Percentiles rank a stretch among this genome's conserved stretches.
Evolutionary conservation across 257 asterid species (phyloP).

Genomic region (Penstemon eatonii): DNA sequence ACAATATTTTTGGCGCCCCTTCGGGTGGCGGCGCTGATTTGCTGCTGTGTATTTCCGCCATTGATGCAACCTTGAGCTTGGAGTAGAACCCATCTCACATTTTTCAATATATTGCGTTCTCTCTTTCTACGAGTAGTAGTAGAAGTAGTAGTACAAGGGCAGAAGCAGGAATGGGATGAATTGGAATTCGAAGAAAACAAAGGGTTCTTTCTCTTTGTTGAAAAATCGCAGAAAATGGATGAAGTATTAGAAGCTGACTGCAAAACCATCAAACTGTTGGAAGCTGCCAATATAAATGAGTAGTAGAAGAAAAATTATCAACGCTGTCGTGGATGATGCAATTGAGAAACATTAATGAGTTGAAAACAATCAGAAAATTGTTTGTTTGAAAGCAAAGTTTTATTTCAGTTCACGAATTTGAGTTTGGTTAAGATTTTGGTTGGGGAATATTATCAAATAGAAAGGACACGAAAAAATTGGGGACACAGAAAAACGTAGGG

Average conservation of each 20-base stretch:
- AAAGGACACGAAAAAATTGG: constrained; percentile 21
- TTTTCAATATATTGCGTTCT: constrained; percentile 12
- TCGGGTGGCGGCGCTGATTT: constrained; percentile 40
- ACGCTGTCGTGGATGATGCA: no score
- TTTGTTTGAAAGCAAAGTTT: not conserved
- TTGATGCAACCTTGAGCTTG: constrained; percentile 47
- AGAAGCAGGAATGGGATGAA: constrained; percentile 36
- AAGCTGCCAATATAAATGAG: constrained; percentile 26
- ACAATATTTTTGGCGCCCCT: constrained; percentile 52
- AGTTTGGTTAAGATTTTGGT: constrained; percentile 21
- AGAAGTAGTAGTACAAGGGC: constrained; percentile 34
- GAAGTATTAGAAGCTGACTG: constrained; percentile 39
- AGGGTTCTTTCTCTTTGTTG: constrained; percentile 33
- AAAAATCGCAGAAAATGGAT: constrained; percentile 38
- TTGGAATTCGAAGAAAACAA: constrained; percentile 32
- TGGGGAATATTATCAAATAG: constrained; percentile 8
- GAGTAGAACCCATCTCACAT: constrained; percentile 47
- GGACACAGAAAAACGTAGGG: not conserved
- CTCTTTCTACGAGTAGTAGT: constrained; percentile 20
- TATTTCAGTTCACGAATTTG: constrained; percentile 37
- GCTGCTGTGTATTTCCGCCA: constrained; percentile 50
- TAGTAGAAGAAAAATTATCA: constrained; percentile 20
- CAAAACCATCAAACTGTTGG: constrained; percentile 54
- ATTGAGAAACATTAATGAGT: constrained; percentile 40
- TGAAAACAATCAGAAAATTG: not conserved